Evolutionary conservation across 2,329 filamentous ascomycete species (phyloP).

Genomic region (Claviceps spartinae): DNA sequence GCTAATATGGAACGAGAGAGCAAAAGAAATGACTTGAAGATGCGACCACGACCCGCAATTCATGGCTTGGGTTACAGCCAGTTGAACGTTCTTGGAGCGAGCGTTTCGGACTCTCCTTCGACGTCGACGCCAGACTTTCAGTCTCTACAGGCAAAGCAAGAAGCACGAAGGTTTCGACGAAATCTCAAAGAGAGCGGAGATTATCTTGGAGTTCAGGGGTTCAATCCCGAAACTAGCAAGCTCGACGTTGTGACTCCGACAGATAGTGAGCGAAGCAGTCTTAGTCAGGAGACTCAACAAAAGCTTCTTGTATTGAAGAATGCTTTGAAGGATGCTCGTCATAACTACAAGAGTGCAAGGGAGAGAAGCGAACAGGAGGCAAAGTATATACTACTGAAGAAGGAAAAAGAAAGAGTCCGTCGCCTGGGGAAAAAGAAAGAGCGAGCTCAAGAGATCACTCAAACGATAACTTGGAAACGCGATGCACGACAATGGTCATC

Average conservation of each 20-base stretch:
- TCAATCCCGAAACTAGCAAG: constrained; percentile 42
- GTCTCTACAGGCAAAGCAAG: constrained; percentile 16
- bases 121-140: not conserved
- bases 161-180: constrained; percentile 24
- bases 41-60: not conserved
- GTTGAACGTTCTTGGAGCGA: not conserved
- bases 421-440: constrained; percentile 29
- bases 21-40: not conserved
- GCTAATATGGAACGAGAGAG: constrained; percentile 4
- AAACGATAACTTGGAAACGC: constrained; percentile 29
- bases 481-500: constrained; percentile 37
- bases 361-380: constrained; percentile 33
- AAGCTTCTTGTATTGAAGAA: constrained; percentile 19
- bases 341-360: constrained; percentile 26
- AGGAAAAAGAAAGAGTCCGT: constrained; percentile 26
- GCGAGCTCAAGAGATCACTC: constrained; percentile 16
- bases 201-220: constrained; percentile 44
- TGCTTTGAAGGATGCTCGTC: constrained; percentile 20
- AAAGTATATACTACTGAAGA: constrained; percentile 14
- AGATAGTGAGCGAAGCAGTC: constrained; percentile 28
- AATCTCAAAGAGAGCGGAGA: constrained; percentile 41
- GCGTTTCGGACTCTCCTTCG: not conserved
- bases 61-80: not conserved
- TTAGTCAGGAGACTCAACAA: constrained; percentile 17
- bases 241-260: constrained; percentile 38